Evolutionary conservation across 345 rosid species (phyloP).

Genomic region (Noccaea caerulescens): DNA sequence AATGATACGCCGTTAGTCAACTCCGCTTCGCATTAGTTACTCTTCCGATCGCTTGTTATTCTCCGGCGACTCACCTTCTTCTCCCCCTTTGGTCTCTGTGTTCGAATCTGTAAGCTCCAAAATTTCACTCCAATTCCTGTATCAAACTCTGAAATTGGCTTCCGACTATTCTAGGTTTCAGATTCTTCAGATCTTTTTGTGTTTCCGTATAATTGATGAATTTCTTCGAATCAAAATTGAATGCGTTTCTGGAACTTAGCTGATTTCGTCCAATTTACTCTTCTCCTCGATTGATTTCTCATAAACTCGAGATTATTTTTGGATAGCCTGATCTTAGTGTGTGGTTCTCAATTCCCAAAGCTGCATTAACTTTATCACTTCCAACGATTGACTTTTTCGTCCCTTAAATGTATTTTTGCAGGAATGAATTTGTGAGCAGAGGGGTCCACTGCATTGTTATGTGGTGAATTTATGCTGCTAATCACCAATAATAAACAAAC

Average conservation of each 20-base stretch:
- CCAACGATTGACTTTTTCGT: background rate
- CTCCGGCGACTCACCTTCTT: constrained; percentile 25
- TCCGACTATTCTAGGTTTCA: background rate
- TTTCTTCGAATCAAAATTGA: background rate
- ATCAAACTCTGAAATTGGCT: background rate
- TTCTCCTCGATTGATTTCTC: background rate
- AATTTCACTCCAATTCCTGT: background rate
- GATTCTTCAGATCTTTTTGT: constrained; percentile 18
- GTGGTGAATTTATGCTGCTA: background rate
- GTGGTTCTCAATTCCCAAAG: constrained; percentile 14
- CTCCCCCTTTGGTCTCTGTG: background rate
- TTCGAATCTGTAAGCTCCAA: constrained; percentile 26
- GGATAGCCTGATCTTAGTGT: constrained; percentile 1
- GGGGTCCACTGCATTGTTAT: constrained; percentile 19
- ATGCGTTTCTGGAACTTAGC: background rate
- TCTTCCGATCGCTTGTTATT: constrained; percentile 7
- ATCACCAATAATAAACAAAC: constrained; percentile 28
- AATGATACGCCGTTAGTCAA: constrained; percentile 32
- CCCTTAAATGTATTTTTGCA: constrained; percentile 13
- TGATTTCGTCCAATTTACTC: background rate
- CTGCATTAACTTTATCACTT: constrained; percentile 19
- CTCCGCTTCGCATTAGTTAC: constrained; percentile 24
- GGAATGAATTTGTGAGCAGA: constrained; percentile 18
- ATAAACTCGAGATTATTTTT: background rate
- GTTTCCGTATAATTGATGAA: background rate